phyloP scores from a whole-genome alignment of 352 stramenopile genomes.

The Phytophthora niederhauseri region DNA sequence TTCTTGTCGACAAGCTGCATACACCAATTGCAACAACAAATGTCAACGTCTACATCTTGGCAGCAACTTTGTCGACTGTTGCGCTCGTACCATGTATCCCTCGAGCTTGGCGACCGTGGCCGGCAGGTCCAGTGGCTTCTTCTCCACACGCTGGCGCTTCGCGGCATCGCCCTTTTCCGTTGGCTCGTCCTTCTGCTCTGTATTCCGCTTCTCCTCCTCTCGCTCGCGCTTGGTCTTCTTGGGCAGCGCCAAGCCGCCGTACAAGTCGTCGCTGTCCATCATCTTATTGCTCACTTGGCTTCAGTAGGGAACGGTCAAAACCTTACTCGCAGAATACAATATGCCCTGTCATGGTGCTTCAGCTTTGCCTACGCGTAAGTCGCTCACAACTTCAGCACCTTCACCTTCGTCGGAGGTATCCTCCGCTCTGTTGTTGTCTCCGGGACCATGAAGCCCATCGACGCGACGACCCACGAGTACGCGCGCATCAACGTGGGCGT shows the following conservation, averaged over 20 bases:
- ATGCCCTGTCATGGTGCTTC: conserved; percentile 8
- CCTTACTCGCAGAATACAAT: background rate
- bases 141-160: conserved; percentile 40
- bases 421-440: background rate
- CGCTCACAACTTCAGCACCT: conserved; percentile 14
- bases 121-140: conserved; percentile 43
- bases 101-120: conserved; percentile 61
- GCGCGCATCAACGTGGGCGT: conserved; percentile 31
- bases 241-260: conserved; percentile 55
- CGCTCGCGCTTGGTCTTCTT: conserved; percentile 51
- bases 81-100: conserved; percentile 54
- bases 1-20: conserved; percentile 75
- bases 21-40: background rate
- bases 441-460: conserved; percentile 31
- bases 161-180: background rate
- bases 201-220: conserved; percentile 15
- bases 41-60: background rate
- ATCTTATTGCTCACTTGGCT: background rate
- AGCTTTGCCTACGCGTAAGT: conserved; percentile 21
- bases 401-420: background rate
- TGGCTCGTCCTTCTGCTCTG: background rate
- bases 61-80: background rate
- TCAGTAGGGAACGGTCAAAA: background rate
- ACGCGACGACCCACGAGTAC: conserved; percentile 35
- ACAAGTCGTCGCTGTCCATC: conserved; percentile 47